A percentile compares a stretch with the other conserved stretches of the same genome.
These are phyloP conservation scores for Thermoascus crustaceus DNA, from an alignment of 2,329 filamentous ascomycete species.

Conservation along the genomic window DNA sequence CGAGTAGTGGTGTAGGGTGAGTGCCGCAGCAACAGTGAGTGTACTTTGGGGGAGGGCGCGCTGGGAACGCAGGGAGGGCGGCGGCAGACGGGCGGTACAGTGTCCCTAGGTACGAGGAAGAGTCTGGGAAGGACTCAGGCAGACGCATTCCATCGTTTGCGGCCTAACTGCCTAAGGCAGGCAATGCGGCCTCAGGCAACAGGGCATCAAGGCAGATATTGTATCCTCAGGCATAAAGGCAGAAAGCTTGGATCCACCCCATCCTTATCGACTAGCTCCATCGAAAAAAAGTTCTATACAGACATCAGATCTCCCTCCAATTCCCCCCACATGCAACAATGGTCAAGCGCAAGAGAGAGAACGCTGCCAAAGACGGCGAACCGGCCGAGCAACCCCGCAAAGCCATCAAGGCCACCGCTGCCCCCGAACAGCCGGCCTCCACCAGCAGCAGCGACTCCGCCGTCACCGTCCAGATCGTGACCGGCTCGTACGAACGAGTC, in stretches of 20 bases:
- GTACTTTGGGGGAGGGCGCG: slow-evolving; percentile 5
- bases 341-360: slow-evolving; percentile 40
- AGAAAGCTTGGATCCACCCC: not conserved
- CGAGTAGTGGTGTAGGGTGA: slow-evolving; percentile 2
- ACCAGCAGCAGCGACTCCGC: slow-evolving; percentile 21
- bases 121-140: no score
- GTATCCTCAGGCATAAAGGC: no score
- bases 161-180: no score
- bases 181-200: slow-evolving; percentile 12
- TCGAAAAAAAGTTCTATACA: slow-evolving; percentile 11
- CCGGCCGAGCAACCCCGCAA: slow-evolving; percentile 21
- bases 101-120: no score
- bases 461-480: slow-evolving; percentile 74
- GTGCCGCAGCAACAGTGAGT: slow-evolving; percentile 1
- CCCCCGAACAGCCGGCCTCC: slow-evolving; percentile 11
- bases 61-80: no score
- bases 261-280: slow-evolving; percentile 4
- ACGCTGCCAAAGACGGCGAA: slow-evolving; percentile 19
- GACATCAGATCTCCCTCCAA: not conserved
- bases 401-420: slow-evolving; percentile 23
- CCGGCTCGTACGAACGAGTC: slow-evolving; percentile 88
- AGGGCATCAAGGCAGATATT: no score
- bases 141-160: no score
- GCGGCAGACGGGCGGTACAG: no score
- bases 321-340: slow-evolving; percentile 16